These are phyloP conservation scores for Bipolaris zeicola DNA, from an alignment of 2,329 filamentous ascomycete genomes.

Conservation along the genomic window DNA sequence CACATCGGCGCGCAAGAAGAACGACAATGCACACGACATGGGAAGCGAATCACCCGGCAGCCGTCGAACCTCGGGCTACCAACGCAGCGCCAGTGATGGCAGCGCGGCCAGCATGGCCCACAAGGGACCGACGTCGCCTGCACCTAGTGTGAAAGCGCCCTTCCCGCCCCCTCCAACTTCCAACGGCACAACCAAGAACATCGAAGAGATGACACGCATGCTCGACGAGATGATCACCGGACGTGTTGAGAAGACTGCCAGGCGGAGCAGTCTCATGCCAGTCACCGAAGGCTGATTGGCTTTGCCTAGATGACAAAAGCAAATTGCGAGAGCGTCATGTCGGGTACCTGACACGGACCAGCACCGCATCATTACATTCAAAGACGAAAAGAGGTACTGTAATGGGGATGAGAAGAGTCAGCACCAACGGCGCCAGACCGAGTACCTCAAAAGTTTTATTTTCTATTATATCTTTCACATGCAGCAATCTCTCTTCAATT, in stretches of 20 bases:
- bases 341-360: conserved; percentile 6
- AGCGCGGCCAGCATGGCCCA: conserved; percentile 38
- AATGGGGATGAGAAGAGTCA: conserved; percentile 32
- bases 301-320: conserved; percentile 9
- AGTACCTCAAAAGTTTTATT: conserved; percentile 15
- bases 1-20: conserved; percentile 80
- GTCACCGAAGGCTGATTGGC: conserved; percentile 25
- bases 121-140: conserved; percentile 34
- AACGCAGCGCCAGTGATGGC: conserved; percentile 36
- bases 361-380: conserved; percentile 5
- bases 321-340: conserved; percentile 6
- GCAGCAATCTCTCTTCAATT: conserved; percentile 8
- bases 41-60: conserved; percentile 45
- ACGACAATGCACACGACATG: conserved; percentile 74
- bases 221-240: conserved; percentile 95
- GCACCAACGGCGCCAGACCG: conserved; percentile 14
- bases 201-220: conserved; percentile 92
- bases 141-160: conserved; percentile 10
- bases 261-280: conserved; percentile 38
- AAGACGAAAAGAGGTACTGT: conserved; percentile 25
- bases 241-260: conserved; percentile 69
- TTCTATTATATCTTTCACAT: neutral
- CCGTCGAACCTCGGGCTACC: conserved; percentile 44
- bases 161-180: conserved; percentile 23
- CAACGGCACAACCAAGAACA: conserved; percentile 62